Percentiles rank a stretch among this genome's conserved stretches.
Evolutionary conservation across 169 alveolate genomes (phyloP).

Genomic region (Eimeria tenella): DNA sequence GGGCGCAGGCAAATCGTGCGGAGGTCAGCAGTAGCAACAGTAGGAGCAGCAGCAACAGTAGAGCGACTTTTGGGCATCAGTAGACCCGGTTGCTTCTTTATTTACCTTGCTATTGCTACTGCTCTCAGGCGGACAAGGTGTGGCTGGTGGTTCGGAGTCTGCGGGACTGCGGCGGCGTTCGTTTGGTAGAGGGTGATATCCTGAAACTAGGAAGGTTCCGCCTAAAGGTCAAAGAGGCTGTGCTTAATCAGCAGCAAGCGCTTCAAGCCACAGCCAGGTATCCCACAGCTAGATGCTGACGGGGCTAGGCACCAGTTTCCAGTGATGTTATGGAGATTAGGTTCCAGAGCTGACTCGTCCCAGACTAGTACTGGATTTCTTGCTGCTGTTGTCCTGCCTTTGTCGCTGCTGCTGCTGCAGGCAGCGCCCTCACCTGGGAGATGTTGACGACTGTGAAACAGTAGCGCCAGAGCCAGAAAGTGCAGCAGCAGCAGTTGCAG

Average conservation of each 20-base stretch:
- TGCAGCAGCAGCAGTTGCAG: constrained; percentile 12
- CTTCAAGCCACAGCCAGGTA: constrained; percentile 26
- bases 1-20: neutral
- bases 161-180: constrained; percentile 86
- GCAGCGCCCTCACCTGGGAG: constrained; percentile 41
- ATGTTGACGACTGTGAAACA: constrained; percentile 84
- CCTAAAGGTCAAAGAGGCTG: constrained; percentile 85
- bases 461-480: constrained; percentile 81
- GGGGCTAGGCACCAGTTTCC: no score
- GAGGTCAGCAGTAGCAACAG: no score
- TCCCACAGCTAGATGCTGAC: neutral
- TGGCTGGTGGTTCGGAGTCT: constrained; percentile 92
- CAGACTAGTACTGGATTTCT: neutral
- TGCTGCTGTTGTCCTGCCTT: neutral
- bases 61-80: no score
- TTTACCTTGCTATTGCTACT: no score
- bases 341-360: neutral
- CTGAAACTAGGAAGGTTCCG: constrained; percentile 94
- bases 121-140: constrained; percentile 80
- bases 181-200: constrained; percentile 91
- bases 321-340: neutral
- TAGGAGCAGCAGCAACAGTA: no score
- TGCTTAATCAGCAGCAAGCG: constrained; percentile 81
- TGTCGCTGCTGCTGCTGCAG: constrained; percentile 57
- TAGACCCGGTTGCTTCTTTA: no score